Conservation (phyloP, 73 alveolate species). For the Symbiodinium pilosum region DNA sequence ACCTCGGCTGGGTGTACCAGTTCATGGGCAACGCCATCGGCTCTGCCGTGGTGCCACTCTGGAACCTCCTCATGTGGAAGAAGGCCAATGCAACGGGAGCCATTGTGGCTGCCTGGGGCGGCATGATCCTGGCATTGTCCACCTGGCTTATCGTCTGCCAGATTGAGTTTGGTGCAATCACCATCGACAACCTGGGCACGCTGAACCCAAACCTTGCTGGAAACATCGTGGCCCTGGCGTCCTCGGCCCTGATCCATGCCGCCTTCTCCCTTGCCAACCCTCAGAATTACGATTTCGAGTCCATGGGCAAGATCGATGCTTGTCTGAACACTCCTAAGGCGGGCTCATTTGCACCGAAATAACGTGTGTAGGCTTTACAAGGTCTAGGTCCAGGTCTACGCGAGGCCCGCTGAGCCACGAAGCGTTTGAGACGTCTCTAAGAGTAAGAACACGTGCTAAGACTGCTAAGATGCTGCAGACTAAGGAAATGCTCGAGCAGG, state of each 20-base stretch:
- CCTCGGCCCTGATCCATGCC: neutral
- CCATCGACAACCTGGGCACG: neutral
- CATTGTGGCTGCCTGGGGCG: neutral
- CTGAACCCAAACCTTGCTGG: neutral
- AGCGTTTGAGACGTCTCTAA: neutral
- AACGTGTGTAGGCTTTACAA: neutral
- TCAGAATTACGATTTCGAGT: neutral
- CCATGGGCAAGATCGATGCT: constrained; percentile 21
- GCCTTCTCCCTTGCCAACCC: neutral
- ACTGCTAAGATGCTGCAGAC: too few species aligned
- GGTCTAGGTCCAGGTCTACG: neutral
- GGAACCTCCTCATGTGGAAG: neutral
- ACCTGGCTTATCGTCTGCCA: neutral
- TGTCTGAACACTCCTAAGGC: neutral
- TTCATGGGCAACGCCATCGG: constrained; percentile 24
- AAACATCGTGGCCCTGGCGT: neutral
- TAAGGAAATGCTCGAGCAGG: constrained; percentile 47
- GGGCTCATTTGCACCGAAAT: too few species aligned
- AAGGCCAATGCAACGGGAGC: neutral
- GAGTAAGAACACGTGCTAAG: too few species aligned
- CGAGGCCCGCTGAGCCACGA: neutral
- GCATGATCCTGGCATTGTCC: neutral
- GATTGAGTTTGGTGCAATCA: constrained; percentile 4
- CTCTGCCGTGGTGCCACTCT: neutral
- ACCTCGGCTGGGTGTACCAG: constrained; percentile 22